A percentile compares a stretch with the other conserved stretches of the same genome.
Evolutionary conservation across 2,329 filamentous ascomycete genomes (phyloP).

Genomic region (Diaporthe longicolla): DNA sequence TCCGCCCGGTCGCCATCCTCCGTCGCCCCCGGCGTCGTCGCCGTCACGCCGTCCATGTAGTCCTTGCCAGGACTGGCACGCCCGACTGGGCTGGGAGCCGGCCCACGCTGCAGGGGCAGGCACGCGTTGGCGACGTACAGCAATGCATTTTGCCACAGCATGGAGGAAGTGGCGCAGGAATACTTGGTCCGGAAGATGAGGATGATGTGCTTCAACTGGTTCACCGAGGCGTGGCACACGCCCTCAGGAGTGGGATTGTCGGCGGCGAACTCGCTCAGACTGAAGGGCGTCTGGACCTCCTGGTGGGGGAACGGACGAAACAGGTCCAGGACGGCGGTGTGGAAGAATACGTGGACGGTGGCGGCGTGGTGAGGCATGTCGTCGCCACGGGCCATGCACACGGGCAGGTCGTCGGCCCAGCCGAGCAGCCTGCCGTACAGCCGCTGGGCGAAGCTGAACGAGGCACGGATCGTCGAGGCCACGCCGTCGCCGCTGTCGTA

Average conservation of each 20-base stretch:
- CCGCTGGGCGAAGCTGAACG: conserved; percentile 40
- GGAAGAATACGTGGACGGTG: conserved; percentile 42
- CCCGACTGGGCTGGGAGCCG: too few relatives aligned
- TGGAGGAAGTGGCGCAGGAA: conserved; percentile 40
- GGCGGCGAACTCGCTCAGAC: conserved; percentile 14
- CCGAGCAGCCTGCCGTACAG: conserved; percentile 44
- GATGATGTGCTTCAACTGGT: conserved; percentile 44
- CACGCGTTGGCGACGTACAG: conserved; percentile 50
- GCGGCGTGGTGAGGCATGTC: conserved; percentile 36
- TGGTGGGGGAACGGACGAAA: conserved; percentile 42
- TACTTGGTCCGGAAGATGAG: conserved; percentile 40
- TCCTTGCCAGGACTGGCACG: too few relatives aligned
- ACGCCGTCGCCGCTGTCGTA: conserved; percentile 40
- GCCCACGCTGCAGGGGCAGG: background rate
- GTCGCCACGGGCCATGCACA: conserved; percentile 31
- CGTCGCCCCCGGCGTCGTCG: background rate
- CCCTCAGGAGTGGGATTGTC: conserved; percentile 21
- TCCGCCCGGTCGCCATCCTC: background rate
- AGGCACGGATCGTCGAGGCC: conserved; percentile 28
- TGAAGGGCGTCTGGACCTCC: background rate
- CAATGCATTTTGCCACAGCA: conserved; percentile 49
- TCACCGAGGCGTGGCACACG: conserved; percentile 42
- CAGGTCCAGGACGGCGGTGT: conserved; percentile 42
- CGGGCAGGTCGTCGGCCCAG: conserved; percentile 43
- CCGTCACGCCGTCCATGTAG: background rate